Base-by-base conservation (phyloP, 176 grass and related monocot genomes). In the Zoysia pacifica region DNA sequence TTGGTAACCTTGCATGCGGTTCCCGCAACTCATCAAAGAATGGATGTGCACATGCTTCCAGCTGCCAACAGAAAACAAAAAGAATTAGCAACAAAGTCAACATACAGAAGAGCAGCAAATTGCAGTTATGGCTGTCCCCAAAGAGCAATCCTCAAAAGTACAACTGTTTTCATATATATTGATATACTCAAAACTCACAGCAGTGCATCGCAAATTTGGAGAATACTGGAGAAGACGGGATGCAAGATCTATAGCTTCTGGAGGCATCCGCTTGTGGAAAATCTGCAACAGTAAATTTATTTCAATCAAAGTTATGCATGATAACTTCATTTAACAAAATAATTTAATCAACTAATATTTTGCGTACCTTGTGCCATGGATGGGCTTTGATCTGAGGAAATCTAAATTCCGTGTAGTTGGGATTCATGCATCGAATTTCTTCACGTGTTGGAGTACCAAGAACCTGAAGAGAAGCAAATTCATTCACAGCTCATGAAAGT, bases 311-410 rank as follows among this genome's bases (percentile, higher is more conserved):
- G 58, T 50, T 71, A 60, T 60, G 11, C 50, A 76, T 18, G 73
- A 85, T 60, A 58, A 73, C 48, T 62, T 44, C 52, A 70, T 44
- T 28, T 54, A 82, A 59, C 11, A 50, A 78, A 72, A 20, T 70
- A 39, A 59, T 11, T 0, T 56, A 28, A 65, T 20, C 65, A 71
- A 73, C 15, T 61, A 42, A 72, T 40, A 20, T 61, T 63, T 47
- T 14, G n/a, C 37, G 48, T 81, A 85, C 87, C 84, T 93, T 93
- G 81, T 93, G 91, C 91, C 91, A 93, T 71, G 87, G 90, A 73
- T 93, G 87, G 37, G 91, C 87, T 87, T 93, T 93, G 73, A 93
- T 93, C 84, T 90, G 91, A 38, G 91, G 91, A 82, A 93, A 93
- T 68, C 81, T 87, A 72, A 90, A 93, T 49, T 93, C 91, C 2